These are phyloP conservation scores for Hypoxylon sp. DNA, from an alignment of 2,329 filamentous ascomycete genomes.

Conservation along the genomic window DNA sequence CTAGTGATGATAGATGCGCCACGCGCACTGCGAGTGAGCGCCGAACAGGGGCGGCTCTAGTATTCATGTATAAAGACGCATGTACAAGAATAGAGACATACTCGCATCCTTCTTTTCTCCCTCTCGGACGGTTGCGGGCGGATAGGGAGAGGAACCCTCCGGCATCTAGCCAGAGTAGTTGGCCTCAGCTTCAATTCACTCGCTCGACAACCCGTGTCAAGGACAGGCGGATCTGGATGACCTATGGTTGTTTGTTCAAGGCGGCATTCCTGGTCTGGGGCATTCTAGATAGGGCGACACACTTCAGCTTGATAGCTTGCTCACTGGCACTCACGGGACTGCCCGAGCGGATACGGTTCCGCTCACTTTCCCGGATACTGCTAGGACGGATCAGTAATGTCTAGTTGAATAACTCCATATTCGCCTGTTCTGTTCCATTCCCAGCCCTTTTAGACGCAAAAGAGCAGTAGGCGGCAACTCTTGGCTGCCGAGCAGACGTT, in stretches of 20 bases:
- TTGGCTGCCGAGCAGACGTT: too few species aligned
- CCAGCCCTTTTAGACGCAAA: neutral
- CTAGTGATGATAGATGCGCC: conserved; percentile 41
- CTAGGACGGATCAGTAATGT: conserved; percentile 14
- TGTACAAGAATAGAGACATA: conserved; percentile 40
- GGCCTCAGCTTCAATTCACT: conserved; percentile 24
- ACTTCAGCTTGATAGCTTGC: conserved; percentile 9
- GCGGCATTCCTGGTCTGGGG: conserved; percentile 17
- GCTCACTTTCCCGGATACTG: conserved; percentile 7
- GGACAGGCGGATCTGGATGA: conserved; percentile 17
- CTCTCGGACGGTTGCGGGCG: conserved; percentile 31
- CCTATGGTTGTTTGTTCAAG: conserved; percentile 23
- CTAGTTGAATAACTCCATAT: conserved; percentile 20
- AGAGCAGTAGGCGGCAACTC: neutral
- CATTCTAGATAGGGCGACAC: conserved; percentile 23
- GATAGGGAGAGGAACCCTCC: conserved; percentile 30
- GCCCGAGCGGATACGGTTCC: conserved; percentile 1
- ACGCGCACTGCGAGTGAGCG: conserved; percentile 40
- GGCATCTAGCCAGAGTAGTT: conserved; percentile 17
- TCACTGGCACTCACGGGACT: conserved; percentile 18
- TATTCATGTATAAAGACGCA: conserved; percentile 29
- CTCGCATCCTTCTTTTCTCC: conserved; percentile 32
- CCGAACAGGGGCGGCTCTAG: conserved; percentile 34
- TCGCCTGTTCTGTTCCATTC: neutral
- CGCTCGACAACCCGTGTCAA: conserved; percentile 24